Conservation (phyloP, 306 rosid genomes). For the barrel medic (Medicago truncatula) region DNA sequence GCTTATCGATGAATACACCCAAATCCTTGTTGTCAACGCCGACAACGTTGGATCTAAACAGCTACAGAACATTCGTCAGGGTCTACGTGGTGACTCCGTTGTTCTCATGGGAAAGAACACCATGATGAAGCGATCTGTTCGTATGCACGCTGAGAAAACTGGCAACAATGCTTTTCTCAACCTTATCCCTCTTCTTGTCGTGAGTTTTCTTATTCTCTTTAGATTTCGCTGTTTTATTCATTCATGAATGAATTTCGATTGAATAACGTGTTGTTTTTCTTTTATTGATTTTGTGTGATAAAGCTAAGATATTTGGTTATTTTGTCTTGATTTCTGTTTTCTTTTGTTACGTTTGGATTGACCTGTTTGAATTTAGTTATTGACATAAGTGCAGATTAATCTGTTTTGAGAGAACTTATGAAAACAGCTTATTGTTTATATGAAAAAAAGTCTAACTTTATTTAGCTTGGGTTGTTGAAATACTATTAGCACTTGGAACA, state of each 20-base stretch:
- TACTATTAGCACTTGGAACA: no score
- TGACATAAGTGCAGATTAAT: no score
- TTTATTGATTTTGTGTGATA: neutral
- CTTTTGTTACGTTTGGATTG: neutral
- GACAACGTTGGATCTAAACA: constrained; percentile 22
- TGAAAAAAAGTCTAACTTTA: neutral
- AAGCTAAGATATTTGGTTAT: neutral
- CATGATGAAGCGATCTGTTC: constrained; percentile 22
- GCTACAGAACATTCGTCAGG: constrained; percentile 9
- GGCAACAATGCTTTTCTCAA: constrained; percentile 9
- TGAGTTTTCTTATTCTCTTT: neutral
- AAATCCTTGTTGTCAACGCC: constrained; percentile 20
- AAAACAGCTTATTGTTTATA: no score
- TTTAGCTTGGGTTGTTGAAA: neutral
- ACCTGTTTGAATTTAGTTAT: no score
- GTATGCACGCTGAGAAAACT: constrained; percentile 22
- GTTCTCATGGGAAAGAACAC: constrained; percentile 28
- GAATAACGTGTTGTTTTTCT: neutral
- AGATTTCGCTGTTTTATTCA: neutral
- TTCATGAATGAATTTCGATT: neutral
- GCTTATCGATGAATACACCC: neutral
- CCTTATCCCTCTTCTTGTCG: constrained; percentile 21
- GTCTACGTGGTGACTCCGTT: constrained; percentile 10
- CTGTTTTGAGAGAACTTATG: neutral
- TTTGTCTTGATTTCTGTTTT: neutral